Conservation (phyloP, 495 filamentous ascomycete genomes). For the Xylaria flabelliformis region DNA sequence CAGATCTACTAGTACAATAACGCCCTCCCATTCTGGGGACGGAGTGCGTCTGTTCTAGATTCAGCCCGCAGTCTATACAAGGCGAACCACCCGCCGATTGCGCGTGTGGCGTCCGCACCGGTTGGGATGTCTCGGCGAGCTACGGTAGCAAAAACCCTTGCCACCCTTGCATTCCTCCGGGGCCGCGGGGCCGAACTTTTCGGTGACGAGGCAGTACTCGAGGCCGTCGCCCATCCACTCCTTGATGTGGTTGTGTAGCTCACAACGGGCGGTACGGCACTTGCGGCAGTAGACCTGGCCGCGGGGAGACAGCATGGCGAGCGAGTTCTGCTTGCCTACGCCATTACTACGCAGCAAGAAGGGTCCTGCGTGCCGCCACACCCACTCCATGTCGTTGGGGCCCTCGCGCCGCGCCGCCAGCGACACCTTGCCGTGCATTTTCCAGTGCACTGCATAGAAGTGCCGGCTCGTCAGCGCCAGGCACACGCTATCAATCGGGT, state of each 20-base stretch:
- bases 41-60: background rate
- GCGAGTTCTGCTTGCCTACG: conserved; percentile 40
- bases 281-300: conserved; percentile 58
- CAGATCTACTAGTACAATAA: background rate
- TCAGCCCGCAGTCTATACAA: conserved; percentile 4
- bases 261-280: conserved; percentile 59
- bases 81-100: conserved; percentile 36
- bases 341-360: conserved; percentile 31
- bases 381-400: conserved; percentile 62
- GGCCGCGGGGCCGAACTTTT: conserved; percentile 55
- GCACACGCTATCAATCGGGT: conserved; percentile 61
- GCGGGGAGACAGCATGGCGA: conserved; percentile 48
- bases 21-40: background rate
- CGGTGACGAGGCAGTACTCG: conserved; percentile 59
- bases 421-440: conserved; percentile 56
- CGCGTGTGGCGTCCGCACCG: conserved; percentile 57
- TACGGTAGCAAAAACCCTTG: conserved; percentile 54
- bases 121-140: conserved; percentile 53
- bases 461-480: conserved; percentile 59
- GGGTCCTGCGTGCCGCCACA: conserved; percentile 56
- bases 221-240: conserved; percentile 55
- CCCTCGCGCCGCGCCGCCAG: conserved; percentile 55
- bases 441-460: conserved; percentile 59
- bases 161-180: conserved; percentile 39
- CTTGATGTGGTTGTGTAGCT: conserved; percentile 60